A percentile compares a stretch with the other conserved stretches of the same genome.
Evolutionary conservation across 192 early-diverging fungal species (phyloP).

Genomic region (Mortierella alpina): DNA sequence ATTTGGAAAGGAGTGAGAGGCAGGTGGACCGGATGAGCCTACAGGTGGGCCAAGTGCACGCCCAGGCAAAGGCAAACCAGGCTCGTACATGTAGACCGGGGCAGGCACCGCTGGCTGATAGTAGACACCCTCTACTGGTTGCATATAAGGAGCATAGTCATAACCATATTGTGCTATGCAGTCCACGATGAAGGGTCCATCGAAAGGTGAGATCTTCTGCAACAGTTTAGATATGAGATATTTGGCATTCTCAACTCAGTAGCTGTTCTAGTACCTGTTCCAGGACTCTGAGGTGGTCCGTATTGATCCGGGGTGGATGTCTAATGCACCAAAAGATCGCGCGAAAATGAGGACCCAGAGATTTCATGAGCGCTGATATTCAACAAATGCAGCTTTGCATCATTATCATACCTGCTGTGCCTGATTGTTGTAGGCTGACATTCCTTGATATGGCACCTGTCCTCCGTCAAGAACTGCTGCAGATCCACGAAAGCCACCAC

Average conservation of each 20-base stretch:
- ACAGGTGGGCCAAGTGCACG: background rate
- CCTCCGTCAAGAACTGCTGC: background rate
- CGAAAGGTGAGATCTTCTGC: background rate
- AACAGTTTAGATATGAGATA: background rate
- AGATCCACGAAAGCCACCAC: background rate
- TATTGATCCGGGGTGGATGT: background rate
- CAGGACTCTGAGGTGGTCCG: background rate
- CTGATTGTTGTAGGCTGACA: conserved; percentile 2
- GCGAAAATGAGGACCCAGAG: background rate
- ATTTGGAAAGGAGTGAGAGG: background rate
- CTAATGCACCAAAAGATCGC: background rate
- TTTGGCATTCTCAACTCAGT: background rate
- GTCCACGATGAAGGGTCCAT: background rate
- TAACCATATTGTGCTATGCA: background rate
- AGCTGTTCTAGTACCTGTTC: background rate
- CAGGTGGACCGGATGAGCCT: background rate
- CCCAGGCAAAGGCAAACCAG: background rate
- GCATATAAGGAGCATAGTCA: conserved; percentile 10
- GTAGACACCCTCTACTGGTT: conserved; percentile 21
- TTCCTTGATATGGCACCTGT: conserved; percentile 4
- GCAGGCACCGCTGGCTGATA: conserved; percentile 5
- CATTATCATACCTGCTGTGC: background rate
- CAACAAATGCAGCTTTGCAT: too few relatives aligned
- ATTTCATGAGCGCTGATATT: too few relatives aligned
- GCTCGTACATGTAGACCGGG: conserved; percentile 15